These are phyloP conservation scores for Amanita brunnescens DNA, from an alignment of 768 basidiomycete species.

Conservation along the genomic window DNA sequence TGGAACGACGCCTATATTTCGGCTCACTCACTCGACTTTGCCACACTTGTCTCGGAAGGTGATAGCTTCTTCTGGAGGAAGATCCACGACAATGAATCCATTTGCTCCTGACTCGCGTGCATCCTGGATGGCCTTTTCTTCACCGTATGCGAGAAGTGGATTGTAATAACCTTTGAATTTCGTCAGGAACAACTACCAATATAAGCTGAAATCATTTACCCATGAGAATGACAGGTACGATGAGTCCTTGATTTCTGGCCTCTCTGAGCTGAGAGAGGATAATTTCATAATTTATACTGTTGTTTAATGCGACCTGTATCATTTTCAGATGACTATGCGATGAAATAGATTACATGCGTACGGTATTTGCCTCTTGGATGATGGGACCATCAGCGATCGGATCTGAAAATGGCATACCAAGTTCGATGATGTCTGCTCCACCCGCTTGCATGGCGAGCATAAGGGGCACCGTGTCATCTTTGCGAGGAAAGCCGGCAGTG, in stretches of 20 bases:
- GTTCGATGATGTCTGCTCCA: constrained; percentile 90
- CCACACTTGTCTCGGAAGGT: constrained; percentile 84
- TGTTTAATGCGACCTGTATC: constrained; percentile 73
- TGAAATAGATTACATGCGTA: constrained; percentile 25
- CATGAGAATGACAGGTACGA: constrained; percentile 87
- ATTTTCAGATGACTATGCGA: constrained; percentile 8
- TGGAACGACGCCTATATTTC: background rate
- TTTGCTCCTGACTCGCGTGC: constrained; percentile 88
- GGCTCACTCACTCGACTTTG: constrained; percentile 55
- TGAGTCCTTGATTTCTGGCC: constrained; percentile 77
- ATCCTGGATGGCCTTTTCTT: constrained; percentile 88
- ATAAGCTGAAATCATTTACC: too few relatives aligned
- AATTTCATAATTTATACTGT: constrained; percentile 67
- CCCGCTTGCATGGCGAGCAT: constrained; percentile 90
- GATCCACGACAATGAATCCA: constrained; percentile 95
- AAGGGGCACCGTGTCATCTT: constrained; percentile 74
- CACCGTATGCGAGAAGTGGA: constrained; percentile 89
- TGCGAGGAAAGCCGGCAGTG: constrained; percentile 86
- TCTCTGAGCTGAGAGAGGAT: constrained; percentile 70
- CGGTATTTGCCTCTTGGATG: constrained; percentile 92
- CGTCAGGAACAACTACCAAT: constrained; percentile 10
- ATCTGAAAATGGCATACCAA: constrained; percentile 94
- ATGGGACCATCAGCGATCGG: constrained; percentile 93
- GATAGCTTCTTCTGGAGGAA: constrained; percentile 95
- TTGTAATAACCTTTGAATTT: constrained; percentile 83